Conservation (phyloP, 805 yeast genomes). For the Hanseniaspora hatyaiensis region DNA sequence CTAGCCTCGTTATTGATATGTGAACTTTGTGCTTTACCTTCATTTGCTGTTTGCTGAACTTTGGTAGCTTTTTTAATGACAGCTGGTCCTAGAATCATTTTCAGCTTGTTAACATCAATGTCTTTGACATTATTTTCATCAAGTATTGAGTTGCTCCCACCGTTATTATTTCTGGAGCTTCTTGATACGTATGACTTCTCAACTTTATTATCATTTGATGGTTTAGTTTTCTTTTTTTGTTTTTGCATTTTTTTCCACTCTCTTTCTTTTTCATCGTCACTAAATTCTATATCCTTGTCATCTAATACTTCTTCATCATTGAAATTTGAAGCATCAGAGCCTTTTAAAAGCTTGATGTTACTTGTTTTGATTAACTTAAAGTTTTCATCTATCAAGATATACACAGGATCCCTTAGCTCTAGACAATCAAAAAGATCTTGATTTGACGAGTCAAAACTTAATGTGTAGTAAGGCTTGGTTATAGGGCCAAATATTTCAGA, state of each 20-base stretch:
- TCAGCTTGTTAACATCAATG: constrained; percentile 17
- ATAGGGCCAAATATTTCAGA: constrained; percentile 86
- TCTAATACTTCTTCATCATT: constrained; percentile 82
- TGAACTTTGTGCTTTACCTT: not conserved
- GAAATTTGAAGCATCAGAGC: constrained; percentile 89
- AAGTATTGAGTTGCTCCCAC: constrained; percentile 14
- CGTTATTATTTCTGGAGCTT: constrained; percentile 10
- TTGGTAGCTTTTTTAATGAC: not conserved
- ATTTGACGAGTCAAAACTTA: constrained; percentile 37
- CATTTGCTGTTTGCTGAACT: not conserved
- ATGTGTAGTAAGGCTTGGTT: constrained; percentile 68
- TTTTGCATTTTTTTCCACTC: constrained; percentile 55
- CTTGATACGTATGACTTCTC: constrained; percentile 9
- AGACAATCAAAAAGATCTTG: constrained; percentile 17
- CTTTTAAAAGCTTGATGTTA: constrained; percentile 50
- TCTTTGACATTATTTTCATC: constrained; percentile 18
- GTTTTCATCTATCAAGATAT: constrained; percentile 11
- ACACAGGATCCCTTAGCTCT: constrained; percentile 1
- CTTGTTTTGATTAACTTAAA: constrained; percentile 12
- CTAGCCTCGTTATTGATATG: not conserved
- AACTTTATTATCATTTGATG: constrained; percentile 17
- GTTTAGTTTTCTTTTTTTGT: constrained; percentile 35
- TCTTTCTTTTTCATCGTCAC: constrained; percentile 86
- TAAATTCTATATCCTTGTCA: constrained; percentile 84
- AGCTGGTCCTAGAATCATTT: constrained; percentile 13